A percentile compares a stretch with the other conserved stretches of the same genome.
phyloP scores from a whole-genome alignment of 2,329 filamentous ascomycete species.

The Sporothrix schenckii region DNA sequence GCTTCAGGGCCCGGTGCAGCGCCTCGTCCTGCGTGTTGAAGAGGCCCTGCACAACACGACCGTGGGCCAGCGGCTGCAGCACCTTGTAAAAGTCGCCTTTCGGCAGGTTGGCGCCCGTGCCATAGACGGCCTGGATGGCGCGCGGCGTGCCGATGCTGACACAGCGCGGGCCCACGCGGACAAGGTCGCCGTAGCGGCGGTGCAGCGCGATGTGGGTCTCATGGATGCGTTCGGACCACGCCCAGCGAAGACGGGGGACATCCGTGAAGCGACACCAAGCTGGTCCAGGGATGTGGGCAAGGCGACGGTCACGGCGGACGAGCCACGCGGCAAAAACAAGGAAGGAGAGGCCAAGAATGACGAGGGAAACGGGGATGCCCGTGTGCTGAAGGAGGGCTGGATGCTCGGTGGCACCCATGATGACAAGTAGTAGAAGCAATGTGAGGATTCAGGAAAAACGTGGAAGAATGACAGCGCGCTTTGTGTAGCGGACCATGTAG shows the following conservation, averaged over 20 bases:
- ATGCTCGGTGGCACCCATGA: background rate
- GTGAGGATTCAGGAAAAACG: too few species aligned
- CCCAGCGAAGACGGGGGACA: constrained; percentile 27
- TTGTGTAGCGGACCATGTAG: too few species aligned
- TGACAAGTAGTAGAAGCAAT: too few species aligned
- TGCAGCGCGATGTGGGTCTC: constrained; percentile 26
- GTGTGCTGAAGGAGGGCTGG: background rate
- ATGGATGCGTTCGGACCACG: constrained; percentile 23
- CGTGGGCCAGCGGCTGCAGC: constrained; percentile 29
- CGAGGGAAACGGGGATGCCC: background rate
- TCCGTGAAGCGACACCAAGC: constrained; percentile 19
- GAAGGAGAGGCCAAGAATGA: background rate
- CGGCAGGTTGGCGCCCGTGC: constrained; percentile 26
- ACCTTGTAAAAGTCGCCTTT: constrained; percentile 28
- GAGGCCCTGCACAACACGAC: constrained; percentile 28
- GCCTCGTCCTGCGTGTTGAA: constrained; percentile 29
- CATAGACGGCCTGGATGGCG: constrained; percentile 26
- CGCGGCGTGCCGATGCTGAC: constrained; percentile 23
- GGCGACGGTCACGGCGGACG: constrained; percentile 7
- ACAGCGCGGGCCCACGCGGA: constrained; percentile 24
- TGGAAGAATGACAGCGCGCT: too few species aligned
- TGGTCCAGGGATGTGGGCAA: constrained; percentile 28
- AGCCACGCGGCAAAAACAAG: background rate
- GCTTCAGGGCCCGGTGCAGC: constrained; percentile 27
- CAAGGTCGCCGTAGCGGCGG: constrained; percentile 25